Conservation (phyloP, 2,329 filamentous ascomycete species). For the Xylariaceae sp. region DNA sequence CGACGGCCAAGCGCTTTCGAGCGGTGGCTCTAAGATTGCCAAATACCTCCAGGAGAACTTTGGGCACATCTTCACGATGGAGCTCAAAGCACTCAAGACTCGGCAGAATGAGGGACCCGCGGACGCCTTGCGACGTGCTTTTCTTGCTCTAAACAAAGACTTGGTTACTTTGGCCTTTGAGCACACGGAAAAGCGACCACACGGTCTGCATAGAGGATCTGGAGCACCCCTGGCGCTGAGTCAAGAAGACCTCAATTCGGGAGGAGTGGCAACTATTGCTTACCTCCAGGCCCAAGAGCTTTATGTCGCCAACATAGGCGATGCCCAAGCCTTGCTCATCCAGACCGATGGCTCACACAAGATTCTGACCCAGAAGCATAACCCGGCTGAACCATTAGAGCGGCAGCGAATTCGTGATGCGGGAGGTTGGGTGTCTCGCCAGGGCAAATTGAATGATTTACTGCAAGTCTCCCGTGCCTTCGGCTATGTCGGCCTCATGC, state of each 20-base stretch:
- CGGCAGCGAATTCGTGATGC: constrained; percentile 88
- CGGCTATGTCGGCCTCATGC: constrained; percentile 89
- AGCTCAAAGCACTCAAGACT: constrained; percentile 71
- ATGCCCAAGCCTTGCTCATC: constrained; percentile 93
- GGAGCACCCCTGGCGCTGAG: constrained; percentile 73
- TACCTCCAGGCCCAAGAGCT: constrained; percentile 89
- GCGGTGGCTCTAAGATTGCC: constrained; percentile 89
- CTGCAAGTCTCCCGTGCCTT: constrained; percentile 93
- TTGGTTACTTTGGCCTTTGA: constrained; percentile 81
- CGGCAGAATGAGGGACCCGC: constrained; percentile 69
- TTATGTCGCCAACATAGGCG: constrained; percentile 91
- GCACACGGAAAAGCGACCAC: constrained; percentile 70
- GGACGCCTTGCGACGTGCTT: constrained; percentile 83
- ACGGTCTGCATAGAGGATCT: constrained; percentile 67
- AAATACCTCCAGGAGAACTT: constrained; percentile 98
- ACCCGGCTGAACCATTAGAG: constrained; percentile 82
- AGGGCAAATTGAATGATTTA: constrained; percentile 87
- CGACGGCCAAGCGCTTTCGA: constrained; percentile 86
- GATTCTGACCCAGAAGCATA: constrained; percentile 86
- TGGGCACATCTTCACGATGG: constrained; percentile 75
- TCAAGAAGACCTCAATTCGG: constrained; percentile 85
- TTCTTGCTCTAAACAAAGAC: constrained; percentile 89
- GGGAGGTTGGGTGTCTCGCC: constrained; percentile 91
- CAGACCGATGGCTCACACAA: constrained; percentile 81
- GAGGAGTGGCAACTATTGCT: constrained; percentile 86